Evolutionary conservation across 768 basidiomycete genomes (phyloP).

Genomic region (Boletellus sp.): DNA sequence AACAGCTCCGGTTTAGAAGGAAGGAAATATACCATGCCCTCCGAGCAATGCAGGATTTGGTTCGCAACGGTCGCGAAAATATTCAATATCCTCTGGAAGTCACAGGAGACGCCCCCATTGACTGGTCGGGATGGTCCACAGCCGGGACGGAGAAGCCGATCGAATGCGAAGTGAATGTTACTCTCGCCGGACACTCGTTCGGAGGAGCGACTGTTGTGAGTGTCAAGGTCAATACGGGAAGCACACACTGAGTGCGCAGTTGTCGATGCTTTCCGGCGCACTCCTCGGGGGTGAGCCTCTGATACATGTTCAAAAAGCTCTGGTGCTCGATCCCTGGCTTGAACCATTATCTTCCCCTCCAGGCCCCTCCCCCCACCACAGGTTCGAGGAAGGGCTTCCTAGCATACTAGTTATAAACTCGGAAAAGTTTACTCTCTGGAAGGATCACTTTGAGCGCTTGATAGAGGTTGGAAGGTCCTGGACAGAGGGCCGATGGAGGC

Average conservation of each 20-base stretch:
- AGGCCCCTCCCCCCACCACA: constrained; percentile 36
- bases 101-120: constrained; percentile 34
- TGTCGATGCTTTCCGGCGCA: constrained; percentile 52
- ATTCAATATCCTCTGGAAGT: constrained; percentile 32
- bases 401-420: constrained; percentile 69
- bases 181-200: constrained; percentile 53
- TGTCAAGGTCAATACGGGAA: not conserved
- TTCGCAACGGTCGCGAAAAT: constrained; percentile 32
- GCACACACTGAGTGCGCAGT: constrained; percentile 29
- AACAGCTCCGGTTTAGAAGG: constrained; percentile 69
- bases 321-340: constrained; percentile 83
- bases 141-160: constrained; percentile 22
- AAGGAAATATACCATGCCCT: constrained; percentile 67
- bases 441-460: constrained; percentile 62
- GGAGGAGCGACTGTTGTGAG: constrained; percentile 53
- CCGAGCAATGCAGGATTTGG: constrained; percentile 53
- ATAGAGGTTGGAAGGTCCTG: constrained; percentile 51
- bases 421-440: constrained; percentile 77
- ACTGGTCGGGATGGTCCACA: constrained; percentile 42
- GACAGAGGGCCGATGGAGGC: constrained; percentile 42
- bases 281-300: constrained; percentile 38
- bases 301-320: constrained; percentile 53
- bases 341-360: constrained; percentile 68
- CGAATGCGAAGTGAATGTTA: constrained; percentile 33
- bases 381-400: constrained; percentile 22